phyloP scores from a whole-genome alignment of 345 rosid species.

The Fremontodendron californicum region DNA sequence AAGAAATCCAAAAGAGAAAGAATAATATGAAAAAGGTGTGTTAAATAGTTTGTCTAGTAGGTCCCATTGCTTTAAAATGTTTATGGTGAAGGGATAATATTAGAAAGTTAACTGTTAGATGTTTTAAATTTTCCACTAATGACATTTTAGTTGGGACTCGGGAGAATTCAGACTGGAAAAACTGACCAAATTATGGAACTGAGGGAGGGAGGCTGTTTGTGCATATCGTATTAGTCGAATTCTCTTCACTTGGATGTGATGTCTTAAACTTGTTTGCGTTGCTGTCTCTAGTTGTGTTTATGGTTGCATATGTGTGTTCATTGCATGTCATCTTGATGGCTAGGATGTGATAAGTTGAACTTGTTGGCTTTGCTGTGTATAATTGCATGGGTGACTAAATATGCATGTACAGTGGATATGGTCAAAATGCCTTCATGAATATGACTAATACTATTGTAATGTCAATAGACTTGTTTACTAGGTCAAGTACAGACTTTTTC shows the following conservation, averaged over 20 bases:
- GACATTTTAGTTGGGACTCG: background rate
- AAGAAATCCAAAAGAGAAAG: background rate
- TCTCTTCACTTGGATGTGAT: no score
- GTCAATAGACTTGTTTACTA: slow-evolving; percentile 25
- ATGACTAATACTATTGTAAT: slow-evolving; percentile 4
- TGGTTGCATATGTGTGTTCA: no score
- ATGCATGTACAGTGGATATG: background rate
- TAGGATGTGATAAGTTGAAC: background rate
- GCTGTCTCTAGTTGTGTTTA: no score
- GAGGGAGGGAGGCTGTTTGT: background rate
- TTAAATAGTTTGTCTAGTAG: background rate
- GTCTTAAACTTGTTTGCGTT: no score
- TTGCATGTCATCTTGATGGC: no score
- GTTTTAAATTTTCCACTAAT: background rate
- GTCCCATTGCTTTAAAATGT: no score
- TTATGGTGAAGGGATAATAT: no score
- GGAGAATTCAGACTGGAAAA: background rate
- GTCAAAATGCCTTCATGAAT: background rate
- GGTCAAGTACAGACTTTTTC: slow-evolving; percentile 27
- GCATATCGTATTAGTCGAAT: background rate
- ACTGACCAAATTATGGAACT: background rate
- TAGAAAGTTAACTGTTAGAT: background rate
- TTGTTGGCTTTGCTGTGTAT: background rate
- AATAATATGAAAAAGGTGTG: background rate
- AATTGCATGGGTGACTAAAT: background rate